These are phyloP conservation scores for Erythrophleum ivorense DNA, from an alignment of 331 rosid genomes.

Conservation along the genomic window DNA sequence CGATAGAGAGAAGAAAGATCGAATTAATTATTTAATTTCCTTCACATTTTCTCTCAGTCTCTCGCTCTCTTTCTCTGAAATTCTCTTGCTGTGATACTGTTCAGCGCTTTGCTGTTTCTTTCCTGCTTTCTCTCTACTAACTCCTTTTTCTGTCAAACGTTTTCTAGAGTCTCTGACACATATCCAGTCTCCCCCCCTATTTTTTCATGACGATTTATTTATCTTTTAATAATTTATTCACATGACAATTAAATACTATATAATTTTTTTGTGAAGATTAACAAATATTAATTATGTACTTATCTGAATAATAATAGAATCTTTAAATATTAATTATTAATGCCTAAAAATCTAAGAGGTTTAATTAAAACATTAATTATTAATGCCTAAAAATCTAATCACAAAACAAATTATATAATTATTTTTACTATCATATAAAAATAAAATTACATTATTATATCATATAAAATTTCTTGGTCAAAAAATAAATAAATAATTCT, in stretches of 20 bases:
- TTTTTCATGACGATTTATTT: background rate
- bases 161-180: background rate
- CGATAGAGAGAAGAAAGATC: conserved; percentile 5
- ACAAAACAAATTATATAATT: too few species aligned
- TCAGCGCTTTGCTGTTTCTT: conserved; percentile 3
- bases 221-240: background rate
- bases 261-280: background rate
- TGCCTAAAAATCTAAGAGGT: background rate
- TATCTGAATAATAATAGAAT: background rate
- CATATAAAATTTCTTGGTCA: too few species aligned
- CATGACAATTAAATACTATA: background rate
- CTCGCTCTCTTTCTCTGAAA: background rate
- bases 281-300: background rate
- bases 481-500: too few species aligned
- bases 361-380: too few species aligned
- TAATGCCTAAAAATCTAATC: too few species aligned
- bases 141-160: conserved; percentile 12
- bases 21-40: background rate
- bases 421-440: too few species aligned
- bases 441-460: too few species aligned
- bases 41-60: background rate
- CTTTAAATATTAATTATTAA: background rate
- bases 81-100: background rate
- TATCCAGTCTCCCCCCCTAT: conserved; percentile 4
- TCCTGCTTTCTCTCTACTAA: background rate